phyloP scores from a whole-genome alignment of 208 protist species.

The Herpetomonas tarakana region DNA sequence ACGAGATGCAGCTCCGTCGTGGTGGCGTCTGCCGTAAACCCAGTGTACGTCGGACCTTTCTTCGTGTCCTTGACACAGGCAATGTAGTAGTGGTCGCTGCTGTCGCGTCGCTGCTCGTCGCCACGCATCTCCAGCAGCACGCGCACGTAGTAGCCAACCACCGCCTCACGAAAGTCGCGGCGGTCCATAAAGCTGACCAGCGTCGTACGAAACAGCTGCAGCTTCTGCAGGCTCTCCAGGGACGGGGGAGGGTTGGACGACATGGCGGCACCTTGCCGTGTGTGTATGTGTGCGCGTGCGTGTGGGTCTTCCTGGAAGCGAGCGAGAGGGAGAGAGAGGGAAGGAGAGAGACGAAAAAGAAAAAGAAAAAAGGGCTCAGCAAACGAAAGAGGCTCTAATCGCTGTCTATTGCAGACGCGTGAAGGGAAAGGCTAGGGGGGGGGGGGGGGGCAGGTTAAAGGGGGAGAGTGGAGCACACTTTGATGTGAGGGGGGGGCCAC shows the following conservation, averaged over 20 bases:
- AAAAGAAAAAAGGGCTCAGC: neutral
- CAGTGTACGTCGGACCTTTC: constrained; percentile 76
- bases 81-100: constrained; percentile 87
- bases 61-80: constrained; percentile 78
- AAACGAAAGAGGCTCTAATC: neutral
- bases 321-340: constrained; percentile 5
- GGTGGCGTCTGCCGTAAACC: constrained; percentile 79
- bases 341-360: constrained; percentile 5
- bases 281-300: too few species aligned
- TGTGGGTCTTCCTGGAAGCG: constrained; percentile 9
- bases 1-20: constrained; percentile 87
- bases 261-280: constrained; percentile 8
- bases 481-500: too few species aligned
- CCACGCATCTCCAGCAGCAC: constrained; percentile 89
- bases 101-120: constrained; percentile 68
- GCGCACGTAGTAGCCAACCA: constrained; percentile 86
- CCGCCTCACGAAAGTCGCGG: constrained; percentile 82
- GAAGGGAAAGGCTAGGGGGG: too few species aligned
- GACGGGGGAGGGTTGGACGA: constrained; percentile 43
- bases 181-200: constrained; percentile 83
- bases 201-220: constrained; percentile 87
- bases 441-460: too few species aligned
- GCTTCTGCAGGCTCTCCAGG: constrained; percentile 62
- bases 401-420: too few species aligned
- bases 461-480: too few species aligned